Conservation (phyloP, 2,329 filamentous ascomycete genomes). For the Xylogone sp. region DNA sequence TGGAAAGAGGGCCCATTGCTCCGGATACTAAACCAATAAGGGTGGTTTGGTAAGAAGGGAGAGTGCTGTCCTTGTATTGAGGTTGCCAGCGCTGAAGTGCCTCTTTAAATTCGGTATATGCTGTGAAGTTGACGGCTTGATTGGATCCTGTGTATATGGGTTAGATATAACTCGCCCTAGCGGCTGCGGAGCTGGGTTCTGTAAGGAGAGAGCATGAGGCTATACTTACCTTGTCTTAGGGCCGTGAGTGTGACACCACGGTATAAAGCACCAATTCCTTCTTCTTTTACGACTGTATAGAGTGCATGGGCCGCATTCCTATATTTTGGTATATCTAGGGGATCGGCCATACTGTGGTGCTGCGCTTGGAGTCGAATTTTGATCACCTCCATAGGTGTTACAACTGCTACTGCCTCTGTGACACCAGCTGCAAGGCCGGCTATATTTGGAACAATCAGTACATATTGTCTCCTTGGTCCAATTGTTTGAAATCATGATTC, state of each 20-base stretch:
- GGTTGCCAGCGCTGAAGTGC: conserved; percentile 70
- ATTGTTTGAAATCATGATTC: not conserved
- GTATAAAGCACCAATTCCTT: conserved; percentile 84
- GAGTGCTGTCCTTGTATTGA: conserved; percentile 56
- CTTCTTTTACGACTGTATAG: conserved; percentile 89
- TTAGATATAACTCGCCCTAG: conserved; percentile 2
- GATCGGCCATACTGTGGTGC: conserved; percentile 96
- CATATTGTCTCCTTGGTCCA: too few species aligned
- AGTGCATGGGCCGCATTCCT: conserved; percentile 80
- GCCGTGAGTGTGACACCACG: conserved; percentile 92
- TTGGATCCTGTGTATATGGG: conserved; percentile 48
- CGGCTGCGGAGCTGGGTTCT: not conserved
- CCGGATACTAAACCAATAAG: conserved; percentile 83
- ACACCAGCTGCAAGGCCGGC: conserved; percentile 90
- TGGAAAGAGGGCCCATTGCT: conserved; percentile 92
- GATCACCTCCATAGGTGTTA: conserved; percentile 98
- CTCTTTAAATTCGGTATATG: conserved; percentile 91
- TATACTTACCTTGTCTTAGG: conserved; percentile 71
- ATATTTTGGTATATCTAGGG: conserved; percentile 94
- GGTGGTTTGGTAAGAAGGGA: conserved; percentile 88
- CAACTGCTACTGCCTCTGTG: conserved; percentile 92
- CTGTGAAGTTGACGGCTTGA: conserved; percentile 98
- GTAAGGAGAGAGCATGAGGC: not conserved
- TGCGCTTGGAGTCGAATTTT: conserved; percentile 98
- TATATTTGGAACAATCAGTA: conserved; percentile 23